phyloP scores from a whole-genome alignment of 2,329 filamentous ascomycete species.

The Apiospora phragmitis region DNA sequence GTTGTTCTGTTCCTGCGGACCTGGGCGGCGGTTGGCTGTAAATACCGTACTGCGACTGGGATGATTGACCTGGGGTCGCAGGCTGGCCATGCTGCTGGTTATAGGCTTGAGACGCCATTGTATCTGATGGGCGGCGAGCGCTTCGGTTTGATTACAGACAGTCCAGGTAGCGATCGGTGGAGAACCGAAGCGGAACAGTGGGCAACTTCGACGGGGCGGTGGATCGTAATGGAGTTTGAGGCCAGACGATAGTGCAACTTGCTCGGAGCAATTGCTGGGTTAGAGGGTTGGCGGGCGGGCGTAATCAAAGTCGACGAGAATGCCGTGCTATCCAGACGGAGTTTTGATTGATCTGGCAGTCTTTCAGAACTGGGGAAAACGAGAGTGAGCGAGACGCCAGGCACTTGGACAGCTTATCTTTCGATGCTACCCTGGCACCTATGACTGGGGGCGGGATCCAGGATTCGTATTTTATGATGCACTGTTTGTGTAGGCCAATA shows the following conservation, averaged over 20 bases:
- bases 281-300: not conserved
- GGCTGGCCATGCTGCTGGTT: constrained; percentile 30
- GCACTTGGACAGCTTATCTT: not conserved
- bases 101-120: constrained; percentile 32
- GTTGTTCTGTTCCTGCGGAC: constrained; percentile 23
- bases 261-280: not conserved
- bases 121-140: constrained; percentile 22
- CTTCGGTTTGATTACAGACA: constrained; percentile 27
- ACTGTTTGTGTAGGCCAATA: not conserved
- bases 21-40: constrained; percentile 13
- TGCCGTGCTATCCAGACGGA: not conserved
- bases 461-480: not conserved
- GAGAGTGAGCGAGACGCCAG: not conserved
- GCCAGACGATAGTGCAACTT: constrained; percentile 9
- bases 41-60: constrained; percentile 25
- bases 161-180: constrained; percentile 23
- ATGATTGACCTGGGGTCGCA: constrained; percentile 27
- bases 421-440: not conserved
- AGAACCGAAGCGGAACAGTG: constrained; percentile 14
- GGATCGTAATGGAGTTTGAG: not conserved
- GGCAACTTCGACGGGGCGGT: constrained; percentile 7
- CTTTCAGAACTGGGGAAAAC: not conserved
- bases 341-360: not conserved
- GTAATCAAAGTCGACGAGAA: not conserved
- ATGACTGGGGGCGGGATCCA: not conserved